Evolutionary conservation across 371 early-diverging fungal species (phyloP).

Genomic region (Mortierella sp.): DNA sequence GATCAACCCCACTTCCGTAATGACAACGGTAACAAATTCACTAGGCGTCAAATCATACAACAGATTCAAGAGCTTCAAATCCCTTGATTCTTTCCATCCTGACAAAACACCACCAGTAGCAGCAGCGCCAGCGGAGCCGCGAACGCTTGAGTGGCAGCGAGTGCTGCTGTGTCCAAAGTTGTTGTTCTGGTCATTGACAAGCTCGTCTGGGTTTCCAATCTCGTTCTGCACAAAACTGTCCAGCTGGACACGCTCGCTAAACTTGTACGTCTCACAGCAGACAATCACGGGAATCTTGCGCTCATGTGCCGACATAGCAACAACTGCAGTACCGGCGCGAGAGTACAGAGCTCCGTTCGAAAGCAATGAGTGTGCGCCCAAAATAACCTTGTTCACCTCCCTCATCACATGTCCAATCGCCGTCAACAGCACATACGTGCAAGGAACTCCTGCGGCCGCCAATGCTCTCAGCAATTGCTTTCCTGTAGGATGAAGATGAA

Average conservation of each 20-base stretch:
- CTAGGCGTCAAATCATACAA: constrained; percentile 97
- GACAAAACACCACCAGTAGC: constrained; percentile 62
- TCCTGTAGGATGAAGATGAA: constrained; percentile 59
- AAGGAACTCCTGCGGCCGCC: constrained; percentile 78
- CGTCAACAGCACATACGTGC: constrained; percentile 81
- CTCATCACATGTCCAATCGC: constrained; percentile 82
- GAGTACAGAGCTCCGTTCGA: constrained; percentile 96
- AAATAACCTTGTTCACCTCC: constrained; percentile 92
- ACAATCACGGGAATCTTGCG: constrained; percentile 96
- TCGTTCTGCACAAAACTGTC: constrained; percentile 98
- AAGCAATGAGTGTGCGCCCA: constrained; percentile 94
- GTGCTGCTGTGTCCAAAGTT: constrained; percentile 57
- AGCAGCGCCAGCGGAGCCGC: constrained; percentile 32
- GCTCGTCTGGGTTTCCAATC: constrained; percentile 88
- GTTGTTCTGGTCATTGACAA: constrained; percentile 73
- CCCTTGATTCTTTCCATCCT: constrained; percentile 75
- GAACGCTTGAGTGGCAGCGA: constrained; percentile 40
- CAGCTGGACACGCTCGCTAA: constrained; percentile 91
- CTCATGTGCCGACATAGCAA: constrained; percentile 92
- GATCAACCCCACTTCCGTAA: constrained; percentile 95
- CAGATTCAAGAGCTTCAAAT: constrained; percentile 88
- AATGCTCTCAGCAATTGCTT: constrained; percentile 77
- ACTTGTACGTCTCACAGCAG: constrained; percentile 97
- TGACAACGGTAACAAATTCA: constrained; percentile 90
- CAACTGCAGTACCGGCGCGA: constrained; percentile 93